These are phyloP conservation scores for Pseudogymnoascus sp. DNA, from an alignment of 2,329 filamentous ascomycete genomes.

Conservation along the genomic window DNA sequence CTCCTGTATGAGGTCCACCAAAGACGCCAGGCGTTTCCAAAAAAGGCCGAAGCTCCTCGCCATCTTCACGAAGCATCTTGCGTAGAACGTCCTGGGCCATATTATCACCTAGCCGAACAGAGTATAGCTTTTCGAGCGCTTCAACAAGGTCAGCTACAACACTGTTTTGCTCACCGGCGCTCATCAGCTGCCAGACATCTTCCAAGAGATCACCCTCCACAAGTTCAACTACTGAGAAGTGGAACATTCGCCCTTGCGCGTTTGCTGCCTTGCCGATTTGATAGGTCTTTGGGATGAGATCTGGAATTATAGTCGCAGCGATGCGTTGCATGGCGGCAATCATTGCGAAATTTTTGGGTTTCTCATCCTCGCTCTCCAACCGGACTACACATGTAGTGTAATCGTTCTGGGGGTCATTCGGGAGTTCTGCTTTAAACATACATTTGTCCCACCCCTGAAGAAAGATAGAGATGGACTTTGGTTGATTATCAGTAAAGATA, in stretches of 20 bases:
- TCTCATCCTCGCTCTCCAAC: constrained; percentile 13
- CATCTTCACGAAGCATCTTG: constrained; percentile 12
- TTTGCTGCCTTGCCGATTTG: constrained; percentile 23
- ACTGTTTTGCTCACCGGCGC: constrained; percentile 14
- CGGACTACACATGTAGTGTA: constrained; percentile 15
- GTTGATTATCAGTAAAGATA: constrained; percentile 16
- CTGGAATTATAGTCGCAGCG: constrained; percentile 15
- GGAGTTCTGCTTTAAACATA: constrained; percentile 17
- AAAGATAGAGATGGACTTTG: constrained; percentile 15
- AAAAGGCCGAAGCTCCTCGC: constrained; percentile 6
- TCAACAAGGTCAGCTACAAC: constrained; percentile 14
- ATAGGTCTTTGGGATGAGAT: constrained; percentile 14
- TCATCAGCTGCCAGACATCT: constrained; percentile 16
- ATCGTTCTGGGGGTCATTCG: not conserved
- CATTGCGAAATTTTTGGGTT: constrained; percentile 12
- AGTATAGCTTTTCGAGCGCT: constrained; percentile 14
- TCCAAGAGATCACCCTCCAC: constrained; percentile 15
- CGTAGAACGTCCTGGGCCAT: constrained; percentile 8
- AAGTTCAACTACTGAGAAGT: constrained; percentile 15
- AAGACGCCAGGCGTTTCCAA: constrained; percentile 10
- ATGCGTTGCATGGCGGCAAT: constrained; percentile 15
- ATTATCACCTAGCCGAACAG: constrained; percentile 11
- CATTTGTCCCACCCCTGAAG: constrained; percentile 18
- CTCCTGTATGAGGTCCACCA: constrained; percentile 13
- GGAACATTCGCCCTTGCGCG: constrained; percentile 13